Conservation (phyloP, 2,329 filamentous ascomycete genomes). For the Akanthomyces lecanii region DNA sequence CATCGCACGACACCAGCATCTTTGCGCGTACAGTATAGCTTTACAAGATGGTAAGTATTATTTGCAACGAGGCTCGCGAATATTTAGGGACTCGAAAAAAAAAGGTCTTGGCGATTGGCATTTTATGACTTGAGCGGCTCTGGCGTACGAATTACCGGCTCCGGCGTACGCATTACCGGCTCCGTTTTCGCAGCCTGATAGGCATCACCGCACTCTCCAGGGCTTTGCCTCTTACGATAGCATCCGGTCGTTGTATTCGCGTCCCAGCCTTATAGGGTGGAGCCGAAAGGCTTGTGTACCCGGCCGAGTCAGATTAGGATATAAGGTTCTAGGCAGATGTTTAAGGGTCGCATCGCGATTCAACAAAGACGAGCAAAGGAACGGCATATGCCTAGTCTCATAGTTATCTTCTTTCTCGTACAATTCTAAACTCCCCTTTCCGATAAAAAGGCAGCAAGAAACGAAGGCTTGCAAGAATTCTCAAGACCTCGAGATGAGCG, state of each 20-base stretch:
- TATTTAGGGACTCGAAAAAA: too few relatives aligned
- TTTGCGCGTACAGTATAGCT: background rate
- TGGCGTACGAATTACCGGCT: background rate
- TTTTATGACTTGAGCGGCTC: background rate
- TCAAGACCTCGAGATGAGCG: background rate
- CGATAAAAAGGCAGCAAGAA: too few relatives aligned
- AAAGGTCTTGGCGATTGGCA: too few relatives aligned
- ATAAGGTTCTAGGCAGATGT: background rate
- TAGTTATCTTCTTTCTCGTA: too few relatives aligned
- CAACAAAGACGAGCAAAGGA: too few relatives aligned
- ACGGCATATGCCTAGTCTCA: too few relatives aligned
- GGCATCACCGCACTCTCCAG: background rate
- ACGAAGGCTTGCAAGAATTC: too few relatives aligned
- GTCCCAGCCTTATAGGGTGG: background rate
- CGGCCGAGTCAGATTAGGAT: background rate
- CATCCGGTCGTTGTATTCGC: background rate
- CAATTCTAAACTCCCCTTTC: too few relatives aligned
- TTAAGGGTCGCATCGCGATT: background rate
- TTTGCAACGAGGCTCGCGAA: background rate
- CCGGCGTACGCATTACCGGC: background rate
- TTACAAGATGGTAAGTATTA: background rate
- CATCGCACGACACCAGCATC: conserved; percentile 5
- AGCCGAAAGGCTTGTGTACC: conserved; percentile 1
- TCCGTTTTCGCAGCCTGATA: background rate
- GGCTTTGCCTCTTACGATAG: background rate